phyloP scores from a whole-genome alignment of 495 filamentous ascomycete species.

The Aspergillus cavernicola region DNA sequence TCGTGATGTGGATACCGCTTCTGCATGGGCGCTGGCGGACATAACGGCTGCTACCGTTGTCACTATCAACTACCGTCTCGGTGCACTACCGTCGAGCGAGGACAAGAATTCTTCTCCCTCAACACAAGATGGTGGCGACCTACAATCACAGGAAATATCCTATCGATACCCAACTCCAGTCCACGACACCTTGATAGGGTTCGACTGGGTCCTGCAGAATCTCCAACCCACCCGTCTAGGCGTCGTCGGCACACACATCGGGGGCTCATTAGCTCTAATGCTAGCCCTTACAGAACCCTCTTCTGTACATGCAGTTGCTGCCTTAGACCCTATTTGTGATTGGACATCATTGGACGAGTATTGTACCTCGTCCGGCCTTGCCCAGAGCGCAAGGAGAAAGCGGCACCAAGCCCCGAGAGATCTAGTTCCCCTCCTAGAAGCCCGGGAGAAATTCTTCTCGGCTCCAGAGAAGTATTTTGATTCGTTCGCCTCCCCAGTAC shows the following conservation, averaged over 20 bases:
- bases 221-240: slow-evolving; percentile 35
- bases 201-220: slow-evolving; percentile 37
- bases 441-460: slow-evolving; percentile 41
- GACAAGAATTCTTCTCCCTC: not conserved
- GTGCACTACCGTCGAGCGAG: slow-evolving; percentile 14
- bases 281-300: slow-evolving; percentile 56
- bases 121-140: not conserved
- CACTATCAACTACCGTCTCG: slow-evolving; percentile 42
- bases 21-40: slow-evolving; percentile 20
- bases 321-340: slow-evolving; percentile 37
- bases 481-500: slow-evolving; percentile 55
- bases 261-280: slow-evolving; percentile 55
- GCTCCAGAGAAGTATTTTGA: slow-evolving; percentile 51
- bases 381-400: slow-evolving; percentile 10
- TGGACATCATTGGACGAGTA: slow-evolving; percentile 40
- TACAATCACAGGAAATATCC: slow-evolving; percentile 2
- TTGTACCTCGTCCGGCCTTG: slow-evolving; percentile 15
- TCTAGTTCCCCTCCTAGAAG: slow-evolving; percentile 34
- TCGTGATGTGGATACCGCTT: slow-evolving; percentile 22
- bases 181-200: slow-evolving; percentile 38
- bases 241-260: slow-evolving; percentile 51
- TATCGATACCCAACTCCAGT: slow-evolving; percentile 38
- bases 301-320: slow-evolving; percentile 32
- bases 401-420: slow-evolving; percentile 24
- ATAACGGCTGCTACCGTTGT: slow-evolving; percentile 33